Base-by-base conservation (phyloP, 441 rosid species). In the Rhodomyrtus psidioides region DNA sequence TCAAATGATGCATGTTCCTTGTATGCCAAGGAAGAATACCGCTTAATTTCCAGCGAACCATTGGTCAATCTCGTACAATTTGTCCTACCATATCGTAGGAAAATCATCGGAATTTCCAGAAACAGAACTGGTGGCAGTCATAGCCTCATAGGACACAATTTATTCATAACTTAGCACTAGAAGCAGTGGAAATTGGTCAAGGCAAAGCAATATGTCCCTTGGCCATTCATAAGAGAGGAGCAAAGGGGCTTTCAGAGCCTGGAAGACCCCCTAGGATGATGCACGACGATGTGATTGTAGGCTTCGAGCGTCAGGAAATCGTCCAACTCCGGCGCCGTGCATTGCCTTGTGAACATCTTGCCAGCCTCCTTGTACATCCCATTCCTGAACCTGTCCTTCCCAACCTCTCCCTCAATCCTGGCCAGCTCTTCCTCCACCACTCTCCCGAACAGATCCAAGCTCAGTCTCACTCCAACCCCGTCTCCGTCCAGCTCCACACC, bases 391-490 rank as follows among this genome's bases (percentile, higher is more conserved):
- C 91, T 95, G 0, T 96, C 96, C 86, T 91, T 95, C 30, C 99
- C 99, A 26, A 94, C 95, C 88, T 94, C 99, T 86, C 90, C 90
- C 86, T 96, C 99, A 83, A 96, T 96, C 91, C 94, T 92, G 4
- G 82, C 91, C 97, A 94, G 94, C 90, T 97, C 98, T 82, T 97
- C 98, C 83, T 95, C 98, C 42, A 94, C 96, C 83, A 96, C 96
- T 91, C 94, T 92, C 28, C 95, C 93, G 19, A 96, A 95, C 88
- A 97, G 91, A 16, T 93, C 96, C 14, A 56, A 39, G 60, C 49
- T 95, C 91, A 95, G 98, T 81, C 51, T 89, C 87, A 96, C 93
- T 53, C 99, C 97, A 1, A 94, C 87, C 8, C 93, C 97, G 7
- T 95, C 99, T 30, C 98, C 98, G 4, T 97, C 93, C 75, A 96